phyloP scores from a whole-genome alignment of 2,329 filamentous ascomycete species.

The Leptographium galeiforme region DNA sequence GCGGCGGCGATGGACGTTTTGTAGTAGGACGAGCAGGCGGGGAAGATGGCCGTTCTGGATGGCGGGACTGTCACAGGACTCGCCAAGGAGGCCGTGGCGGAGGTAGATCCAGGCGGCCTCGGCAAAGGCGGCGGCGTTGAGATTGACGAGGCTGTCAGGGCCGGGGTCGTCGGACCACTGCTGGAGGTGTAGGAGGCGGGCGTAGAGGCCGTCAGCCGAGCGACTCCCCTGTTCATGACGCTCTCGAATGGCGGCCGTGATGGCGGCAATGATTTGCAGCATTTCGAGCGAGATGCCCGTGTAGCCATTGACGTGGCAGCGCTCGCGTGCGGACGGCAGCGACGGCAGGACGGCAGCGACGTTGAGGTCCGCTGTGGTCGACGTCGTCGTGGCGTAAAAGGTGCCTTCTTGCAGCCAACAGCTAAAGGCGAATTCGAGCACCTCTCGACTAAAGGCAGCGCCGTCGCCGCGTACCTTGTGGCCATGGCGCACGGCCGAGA shows the following conservation, averaged over 20 bases:
- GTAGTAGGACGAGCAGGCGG: background rate
- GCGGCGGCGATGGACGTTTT: background rate
- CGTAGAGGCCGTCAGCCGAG: background rate
- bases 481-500: background rate
- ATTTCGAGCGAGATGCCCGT: slow-evolving; percentile 2
- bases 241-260: background rate
- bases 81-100: background rate
- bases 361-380: background rate
- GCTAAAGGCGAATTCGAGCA: slow-evolving; percentile 1
- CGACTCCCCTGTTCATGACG: background rate
- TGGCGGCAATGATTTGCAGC: background rate
- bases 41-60: slow-evolving; percentile 1
- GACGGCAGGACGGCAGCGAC: background rate
- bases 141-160: background rate
- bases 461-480: background rate
- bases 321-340: background rate
- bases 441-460: slow-evolving; percentile 1
- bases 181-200: background rate
- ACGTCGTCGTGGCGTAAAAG: background rate
- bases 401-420: background rate
- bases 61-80: background rate
- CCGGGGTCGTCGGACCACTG: slow-evolving; percentile 4
- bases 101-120: slow-evolving; percentile 4
- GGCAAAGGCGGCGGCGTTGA: background rate
- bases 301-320: slow-evolving; percentile 1